These are phyloP conservation scores for Daldinia decipiens DNA, from an alignment of 495 filamentous ascomycete species.

Conservation along the genomic window DNA sequence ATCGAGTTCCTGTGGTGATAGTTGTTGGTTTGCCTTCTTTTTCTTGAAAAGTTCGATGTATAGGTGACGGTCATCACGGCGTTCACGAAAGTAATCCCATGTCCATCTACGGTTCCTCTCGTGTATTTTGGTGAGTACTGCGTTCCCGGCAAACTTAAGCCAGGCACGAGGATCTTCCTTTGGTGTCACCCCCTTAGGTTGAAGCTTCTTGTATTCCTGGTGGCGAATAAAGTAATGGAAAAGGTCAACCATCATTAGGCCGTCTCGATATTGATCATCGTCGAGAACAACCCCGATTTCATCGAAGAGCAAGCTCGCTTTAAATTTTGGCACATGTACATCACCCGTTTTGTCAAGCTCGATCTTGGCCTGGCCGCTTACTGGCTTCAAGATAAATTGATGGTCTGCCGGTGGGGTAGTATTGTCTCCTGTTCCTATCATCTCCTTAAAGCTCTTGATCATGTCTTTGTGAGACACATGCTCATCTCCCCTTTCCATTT, in stretches of 20 bases:
- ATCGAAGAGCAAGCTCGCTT: slow-evolving; percentile 89
- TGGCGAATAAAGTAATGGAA: slow-evolving; percentile 99
- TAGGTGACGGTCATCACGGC: slow-evolving; percentile 85
- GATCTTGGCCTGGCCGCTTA: slow-evolving; percentile 89
- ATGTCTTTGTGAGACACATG: slow-evolving; percentile 71
- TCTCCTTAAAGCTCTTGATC: slow-evolving; percentile 75
- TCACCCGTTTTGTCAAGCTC: slow-evolving; percentile 93
- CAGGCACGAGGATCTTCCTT: slow-evolving; percentile 94
- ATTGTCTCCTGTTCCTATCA: slow-evolving; percentile 76
- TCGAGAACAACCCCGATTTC: slow-evolving; percentile 96
- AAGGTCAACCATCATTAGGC: slow-evolving; percentile 94
- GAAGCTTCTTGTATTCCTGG: slow-evolving; percentile 94
- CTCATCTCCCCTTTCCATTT: slow-evolving; percentile 65
- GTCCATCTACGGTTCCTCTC: slow-evolving; percentile 90
- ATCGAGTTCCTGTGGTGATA: slow-evolving; percentile 73
- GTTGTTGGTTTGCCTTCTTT: slow-evolving; percentile 78
- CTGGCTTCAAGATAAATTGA: slow-evolving; percentile 94
- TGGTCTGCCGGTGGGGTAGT: slow-evolving; percentile 62
- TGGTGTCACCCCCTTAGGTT: slow-evolving; percentile 81
- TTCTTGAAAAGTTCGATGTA: slow-evolving; percentile 98
- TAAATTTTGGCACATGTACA: slow-evolving; percentile 83
- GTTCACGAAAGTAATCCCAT: slow-evolving; percentile 92
- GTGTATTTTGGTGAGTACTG: slow-evolving; percentile 91
- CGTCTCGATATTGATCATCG: slow-evolving; percentile 96
- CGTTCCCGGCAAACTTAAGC: slow-evolving; percentile 88